Conservation (phyloP, 2,329 filamentous ascomycete genomes). For the Botryosphaeria agaves region DNA sequence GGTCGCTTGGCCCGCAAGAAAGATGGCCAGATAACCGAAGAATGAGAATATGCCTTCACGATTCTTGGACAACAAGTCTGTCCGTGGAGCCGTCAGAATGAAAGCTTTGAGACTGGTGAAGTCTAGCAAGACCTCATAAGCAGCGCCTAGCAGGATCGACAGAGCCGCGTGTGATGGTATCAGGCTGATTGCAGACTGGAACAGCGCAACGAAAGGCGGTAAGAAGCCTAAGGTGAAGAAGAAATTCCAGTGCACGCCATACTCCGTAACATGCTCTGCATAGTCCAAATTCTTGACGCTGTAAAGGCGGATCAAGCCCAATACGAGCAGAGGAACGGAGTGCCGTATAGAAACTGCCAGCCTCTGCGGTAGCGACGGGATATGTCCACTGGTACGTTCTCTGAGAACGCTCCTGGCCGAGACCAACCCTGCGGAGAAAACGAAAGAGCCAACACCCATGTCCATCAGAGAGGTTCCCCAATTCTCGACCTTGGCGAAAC, state of each 20-base stretch:
- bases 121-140: conserved; percentile 63
- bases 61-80: conserved; percentile 71
- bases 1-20: conserved; percentile 70
- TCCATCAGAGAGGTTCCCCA: conserved; percentile 99
- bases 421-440: conserved; percentile 86
- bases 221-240: conserved; percentile 90
- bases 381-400: conserved; percentile 37
- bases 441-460: conserved; percentile 89
- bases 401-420: conserved; percentile 67
- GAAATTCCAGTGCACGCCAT: conserved; percentile 99
- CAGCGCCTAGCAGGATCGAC: conserved; percentile 46
- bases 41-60: conserved; percentile 94
- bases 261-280: conserved; percentile 91
- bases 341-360: conserved; percentile 56
- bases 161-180: conserved; percentile 65
- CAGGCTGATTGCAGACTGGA: conserved; percentile 52
- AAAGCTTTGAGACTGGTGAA: conserved; percentile 64
- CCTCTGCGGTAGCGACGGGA: conserved; percentile 35
- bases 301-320: conserved; percentile 66
- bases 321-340: conserved; percentile 61
- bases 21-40: conserved; percentile 84
- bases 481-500: conserved; percentile 97
- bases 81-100: conserved; percentile 66
- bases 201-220: conserved; percentile 73
- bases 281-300: conserved; percentile 93